phyloP scores from a whole-genome alignment of 148 eudicot species.

The Bassia scoparia region DNA sequence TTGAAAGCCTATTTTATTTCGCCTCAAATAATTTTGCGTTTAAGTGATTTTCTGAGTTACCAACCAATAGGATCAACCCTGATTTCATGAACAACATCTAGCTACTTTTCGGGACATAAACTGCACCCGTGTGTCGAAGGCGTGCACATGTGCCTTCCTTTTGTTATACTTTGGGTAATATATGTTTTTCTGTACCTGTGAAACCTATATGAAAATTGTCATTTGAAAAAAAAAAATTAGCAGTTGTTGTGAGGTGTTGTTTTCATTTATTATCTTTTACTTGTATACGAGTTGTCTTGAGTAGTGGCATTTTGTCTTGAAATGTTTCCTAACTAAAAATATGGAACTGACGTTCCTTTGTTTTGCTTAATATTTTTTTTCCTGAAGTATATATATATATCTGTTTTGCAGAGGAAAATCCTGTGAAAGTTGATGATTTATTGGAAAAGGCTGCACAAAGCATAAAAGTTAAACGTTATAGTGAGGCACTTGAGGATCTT shows the following conservation, averaged over 20 bases:
- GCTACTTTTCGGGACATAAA: too few relatives aligned
- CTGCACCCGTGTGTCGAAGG: too few relatives aligned
- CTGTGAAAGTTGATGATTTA: constrained; percentile 63
- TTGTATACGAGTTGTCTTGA: background rate
- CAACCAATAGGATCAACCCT: too few relatives aligned
- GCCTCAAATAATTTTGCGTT: too few relatives aligned
- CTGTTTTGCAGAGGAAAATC: constrained; percentile 51
- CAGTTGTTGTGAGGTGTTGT: background rate
- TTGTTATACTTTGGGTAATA: too few relatives aligned
- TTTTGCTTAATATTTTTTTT: background rate
- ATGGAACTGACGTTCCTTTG: background rate
- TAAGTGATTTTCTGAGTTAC: too few relatives aligned
- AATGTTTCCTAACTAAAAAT: background rate
- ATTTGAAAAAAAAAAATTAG: too few relatives aligned
- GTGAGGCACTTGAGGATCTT: constrained; percentile 87
- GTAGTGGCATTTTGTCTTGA: background rate
- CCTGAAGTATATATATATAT: background rate
- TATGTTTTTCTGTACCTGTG: too few relatives aligned
- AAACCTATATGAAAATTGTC: too few relatives aligned
- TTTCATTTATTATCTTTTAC: background rate
- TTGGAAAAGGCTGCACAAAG: constrained; percentile 71
- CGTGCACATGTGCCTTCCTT: too few relatives aligned
- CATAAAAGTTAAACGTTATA: constrained; percentile 77
- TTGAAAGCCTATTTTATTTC: too few relatives aligned
- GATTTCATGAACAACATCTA: too few relatives aligned